phyloP scores from a whole-genome alignment of 306 rosid species.

The Corylus americana region DNA sequence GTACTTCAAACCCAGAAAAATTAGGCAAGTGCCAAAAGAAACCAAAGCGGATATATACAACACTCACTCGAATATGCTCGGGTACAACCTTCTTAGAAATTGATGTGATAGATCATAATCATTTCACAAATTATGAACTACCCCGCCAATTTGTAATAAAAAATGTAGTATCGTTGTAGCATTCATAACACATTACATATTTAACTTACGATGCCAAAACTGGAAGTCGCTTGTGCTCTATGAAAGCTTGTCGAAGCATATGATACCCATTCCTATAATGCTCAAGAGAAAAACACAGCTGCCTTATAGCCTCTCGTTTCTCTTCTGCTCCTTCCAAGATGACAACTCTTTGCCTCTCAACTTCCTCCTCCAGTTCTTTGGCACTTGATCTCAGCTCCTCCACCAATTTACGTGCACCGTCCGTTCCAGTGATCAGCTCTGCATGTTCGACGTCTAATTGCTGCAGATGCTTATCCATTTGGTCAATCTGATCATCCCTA shows the following conservation, averaged over 20 bases:
- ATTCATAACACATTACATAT: background rate
- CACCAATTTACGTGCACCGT: constrained; percentile 45
- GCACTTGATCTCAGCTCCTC: constrained; percentile 52
- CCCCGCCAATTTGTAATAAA: no score
- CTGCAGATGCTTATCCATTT: constrained; percentile 46
- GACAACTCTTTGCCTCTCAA: constrained; percentile 58
- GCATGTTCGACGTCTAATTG: constrained; percentile 54
- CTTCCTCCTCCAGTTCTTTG: constrained; percentile 58
- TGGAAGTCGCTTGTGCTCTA: constrained; percentile 58
- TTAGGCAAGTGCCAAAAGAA: constrained; percentile 10
- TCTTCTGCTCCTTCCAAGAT: constrained; percentile 80
- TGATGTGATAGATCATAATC: no score
- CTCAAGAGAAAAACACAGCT: constrained; percentile 83
- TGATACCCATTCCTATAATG: constrained; percentile 68
- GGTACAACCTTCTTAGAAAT: no score
- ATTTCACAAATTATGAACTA: no score
- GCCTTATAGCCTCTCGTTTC: constrained; percentile 90
- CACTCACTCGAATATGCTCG: no score
- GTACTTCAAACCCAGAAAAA: constrained; percentile 11
- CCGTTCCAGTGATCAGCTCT: constrained; percentile 44
- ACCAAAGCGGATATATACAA: constrained; percentile 20
- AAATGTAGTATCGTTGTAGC: no score
- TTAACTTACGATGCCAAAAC: constrained; percentile 52
- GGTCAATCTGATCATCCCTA: constrained; percentile 46
- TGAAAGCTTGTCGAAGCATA: constrained; percentile 58